Conservation (phyloP, 148 eudicot genomes). For the Rhododendron ovatum region DNA sequence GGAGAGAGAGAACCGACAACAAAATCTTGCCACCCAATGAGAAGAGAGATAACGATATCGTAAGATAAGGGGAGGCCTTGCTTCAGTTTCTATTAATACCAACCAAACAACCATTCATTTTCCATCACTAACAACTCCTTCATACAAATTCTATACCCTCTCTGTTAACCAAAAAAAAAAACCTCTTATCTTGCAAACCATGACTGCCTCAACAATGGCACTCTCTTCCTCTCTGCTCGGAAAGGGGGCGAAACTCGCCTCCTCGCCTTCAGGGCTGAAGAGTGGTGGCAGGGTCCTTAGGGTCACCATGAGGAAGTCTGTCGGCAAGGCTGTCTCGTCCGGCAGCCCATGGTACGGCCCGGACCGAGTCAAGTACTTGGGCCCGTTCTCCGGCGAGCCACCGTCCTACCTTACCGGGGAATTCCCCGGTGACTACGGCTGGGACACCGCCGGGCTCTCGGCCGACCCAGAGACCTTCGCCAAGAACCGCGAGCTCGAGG, state of each 20-base stretch:
- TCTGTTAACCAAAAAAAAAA: not conserved
- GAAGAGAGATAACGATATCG: slow-evolving; percentile 11
- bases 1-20: not conserved
- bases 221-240: slow-evolving; percentile 31
- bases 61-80: slow-evolving; percentile 8
- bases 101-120: not conserved
- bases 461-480: slow-evolving; percentile 33
- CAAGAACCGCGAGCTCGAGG: slow-evolving; percentile 33
- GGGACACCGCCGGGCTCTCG: slow-evolving; percentile 35
- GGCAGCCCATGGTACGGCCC: slow-evolving; percentile 35
- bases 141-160: not conserved
- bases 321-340: slow-evolving; percentile 8
- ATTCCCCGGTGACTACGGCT: slow-evolving; percentile 32
- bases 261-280: slow-evolving; percentile 8
- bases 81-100: slow-evolving; percentile 6
- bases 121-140: not conserved
- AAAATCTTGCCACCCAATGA: slow-evolving; percentile 21
- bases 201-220: slow-evolving; percentile 49
- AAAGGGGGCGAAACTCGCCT: slow-evolving; percentile 13
- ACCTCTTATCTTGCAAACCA: not conserved
- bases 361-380: slow-evolving; percentile 30
- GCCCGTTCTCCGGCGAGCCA: slow-evolving; percentile 33
- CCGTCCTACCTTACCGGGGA: slow-evolving; percentile 33
- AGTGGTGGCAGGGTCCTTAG: slow-evolving; percentile 9
- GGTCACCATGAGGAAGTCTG: slow-evolving; percentile 25